phyloP scores from a whole-genome alignment of 2,329 filamentous ascomycete genomes.

The Cladophialophora exuberans region DNA sequence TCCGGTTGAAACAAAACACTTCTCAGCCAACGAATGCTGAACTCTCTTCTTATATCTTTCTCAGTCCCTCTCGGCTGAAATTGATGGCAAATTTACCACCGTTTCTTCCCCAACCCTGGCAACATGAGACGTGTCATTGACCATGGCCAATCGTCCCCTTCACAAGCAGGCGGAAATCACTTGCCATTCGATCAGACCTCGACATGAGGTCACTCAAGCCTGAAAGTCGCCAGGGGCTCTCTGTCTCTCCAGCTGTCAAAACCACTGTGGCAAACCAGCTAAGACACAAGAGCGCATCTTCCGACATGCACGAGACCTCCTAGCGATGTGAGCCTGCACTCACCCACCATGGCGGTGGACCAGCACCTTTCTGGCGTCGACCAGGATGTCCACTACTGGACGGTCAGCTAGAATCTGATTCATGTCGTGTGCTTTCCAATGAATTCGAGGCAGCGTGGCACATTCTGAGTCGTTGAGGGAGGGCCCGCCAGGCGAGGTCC shows the following conservation, averaged over 20 bases:
- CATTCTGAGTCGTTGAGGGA: slow-evolving; percentile 17
- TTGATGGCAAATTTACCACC: not conserved
- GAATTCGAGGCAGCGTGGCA: slow-evolving; percentile 16
- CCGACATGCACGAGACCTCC: slow-evolving; percentile 17
- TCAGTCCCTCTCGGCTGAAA: not conserved
- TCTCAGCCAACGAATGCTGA: not conserved
- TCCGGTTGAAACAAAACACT: not conserved
- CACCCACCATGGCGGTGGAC: slow-evolving; percentile 4
- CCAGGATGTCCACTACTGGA: slow-evolving; percentile 2
- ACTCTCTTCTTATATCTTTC: not conserved
- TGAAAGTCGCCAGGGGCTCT: slow-evolving; percentile 6
- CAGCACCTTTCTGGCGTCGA: slow-evolving; percentile 1
- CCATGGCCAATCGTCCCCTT: slow-evolving; percentile 9
- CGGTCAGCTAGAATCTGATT: slow-evolving; percentile 4
- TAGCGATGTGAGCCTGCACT: slow-evolving; percentile 8
- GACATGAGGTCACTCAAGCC: slow-evolving; percentile 10
- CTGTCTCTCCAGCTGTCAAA: slow-evolving; percentile 6
- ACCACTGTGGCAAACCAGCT: slow-evolving; percentile 14
- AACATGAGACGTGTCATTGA: slow-evolving; percentile 17
- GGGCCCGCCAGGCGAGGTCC: slow-evolving; percentile 13
- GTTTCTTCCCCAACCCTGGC: slow-evolving; percentile 13
- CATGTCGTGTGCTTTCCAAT: slow-evolving; percentile 1
- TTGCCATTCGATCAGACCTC: slow-evolving; percentile 13
- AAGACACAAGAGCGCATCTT: slow-evolving; percentile 3
- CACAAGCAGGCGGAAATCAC: not conserved